Evolutionary conservation across 768 basidiomycete species (phyloP), one percentile per base, ranked within the genome.

Genomic region (Hericium coralloides): DNA sequence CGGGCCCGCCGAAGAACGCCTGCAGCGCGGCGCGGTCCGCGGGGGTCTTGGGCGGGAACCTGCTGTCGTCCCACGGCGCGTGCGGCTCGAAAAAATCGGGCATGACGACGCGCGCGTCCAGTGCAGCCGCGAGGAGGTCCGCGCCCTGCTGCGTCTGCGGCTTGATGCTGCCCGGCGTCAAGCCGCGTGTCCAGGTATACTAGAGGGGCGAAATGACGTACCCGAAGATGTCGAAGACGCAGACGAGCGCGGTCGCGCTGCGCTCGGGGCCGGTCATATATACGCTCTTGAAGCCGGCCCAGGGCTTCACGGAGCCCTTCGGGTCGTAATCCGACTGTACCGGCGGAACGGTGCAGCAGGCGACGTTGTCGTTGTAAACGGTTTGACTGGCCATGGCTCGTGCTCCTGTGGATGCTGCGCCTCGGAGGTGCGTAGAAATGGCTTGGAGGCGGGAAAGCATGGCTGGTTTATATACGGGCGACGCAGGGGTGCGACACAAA

Each of bases 221-320:
- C 71, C 83, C 84, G 63, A 87, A 85, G 62, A 85, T 84, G 65
- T 85, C 83, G 63, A 74, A 85, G 52, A 83, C 76, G 59, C 76
- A 78, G 52, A 85, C 73, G 39, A 84, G 69, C 15, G 81, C 80
- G 57, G 74, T 76, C n/a, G 76, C 70, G 53, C 75, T 75, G 18
- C 7, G 36, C 1, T 22, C 38, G 37, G 9, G 36, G 10, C 51
- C 55, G 6, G 59, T 52, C 37, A 61, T 53, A 31, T 65, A 62
- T 20, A 68, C 67, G 61, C 69, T 77, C 25, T 74, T 69, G 67
- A 81, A 81, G 22, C 69, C 73, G 7, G 73, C 79, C 60, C 77
- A 71, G 18, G 77, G 54, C 60, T 78, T 78, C 67, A 67, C 77
- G 2, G 66, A 58, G 38, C 82, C 82, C 65, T 79, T 77, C 15